phyloP scores from a whole-genome alignment of 2,329 filamentous ascomycete species.

The Pyrenochaeta sp. region DNA sequence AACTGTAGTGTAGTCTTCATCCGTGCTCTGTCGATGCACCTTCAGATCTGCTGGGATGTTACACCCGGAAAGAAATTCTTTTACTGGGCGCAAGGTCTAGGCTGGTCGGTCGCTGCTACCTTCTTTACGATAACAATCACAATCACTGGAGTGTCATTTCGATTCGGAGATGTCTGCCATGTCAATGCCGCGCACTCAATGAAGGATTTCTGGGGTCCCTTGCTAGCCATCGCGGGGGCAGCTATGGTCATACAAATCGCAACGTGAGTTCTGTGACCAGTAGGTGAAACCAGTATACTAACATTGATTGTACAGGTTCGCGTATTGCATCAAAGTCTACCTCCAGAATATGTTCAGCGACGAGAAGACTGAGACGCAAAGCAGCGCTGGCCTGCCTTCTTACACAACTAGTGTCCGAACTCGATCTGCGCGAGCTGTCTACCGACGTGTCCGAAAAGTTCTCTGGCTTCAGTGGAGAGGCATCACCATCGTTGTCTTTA shows the following conservation, averaged over 20 bases:
- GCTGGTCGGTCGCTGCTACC: conserved; percentile 83
- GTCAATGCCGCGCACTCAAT: conserved; percentile 90
- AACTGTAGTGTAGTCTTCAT: conserved; percentile 69
- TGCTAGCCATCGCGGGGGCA: conserved; percentile 78
- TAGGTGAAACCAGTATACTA: conserved; percentile 14
- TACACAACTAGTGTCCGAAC: conserved; percentile 74
- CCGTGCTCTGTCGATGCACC: conserved; percentile 87
- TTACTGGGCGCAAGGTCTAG: conserved; percentile 79
- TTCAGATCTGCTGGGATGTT: conserved; percentile 98
- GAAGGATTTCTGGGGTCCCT: conserved; percentile 87
- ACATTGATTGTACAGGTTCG: conserved; percentile 50
- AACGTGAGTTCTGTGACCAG: conserved; percentile 67
- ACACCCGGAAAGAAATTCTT: conserved; percentile 90
- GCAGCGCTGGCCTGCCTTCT: conserved; percentile 73
- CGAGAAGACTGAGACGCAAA: conserved; percentile 70
- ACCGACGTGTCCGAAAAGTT: conserved; percentile 84
- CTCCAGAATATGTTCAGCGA: conserved; percentile 80
- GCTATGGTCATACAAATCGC: conserved; percentile 82
- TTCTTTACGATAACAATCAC: conserved; percentile 80
- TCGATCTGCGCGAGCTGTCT: conserved; percentile 87
- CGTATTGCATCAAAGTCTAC: conserved; percentile 95
- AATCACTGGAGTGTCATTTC: conserved; percentile 91
- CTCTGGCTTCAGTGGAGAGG: conserved; percentile 94
- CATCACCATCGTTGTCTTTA: conserved; percentile 87
- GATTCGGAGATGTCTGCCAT: conserved; percentile 90